phyloP scores from a whole-genome alignment of 148 eudicot genomes.

The Fagopyrum tataricum region DNA sequence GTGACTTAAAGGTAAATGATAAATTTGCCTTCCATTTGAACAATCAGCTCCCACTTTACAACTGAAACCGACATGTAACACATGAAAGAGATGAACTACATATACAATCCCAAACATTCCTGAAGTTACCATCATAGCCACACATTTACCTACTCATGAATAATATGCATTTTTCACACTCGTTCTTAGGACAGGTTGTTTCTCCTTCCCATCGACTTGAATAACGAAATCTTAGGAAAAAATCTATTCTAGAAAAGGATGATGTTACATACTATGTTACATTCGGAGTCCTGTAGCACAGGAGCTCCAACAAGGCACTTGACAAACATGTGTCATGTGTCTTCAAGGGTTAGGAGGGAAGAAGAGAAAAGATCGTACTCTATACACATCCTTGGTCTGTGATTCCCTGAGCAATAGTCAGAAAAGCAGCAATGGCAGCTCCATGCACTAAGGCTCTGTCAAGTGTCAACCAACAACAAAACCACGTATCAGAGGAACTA shows the following conservation, averaged over 20 bases:
- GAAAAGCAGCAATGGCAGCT: constrained; percentile 78
- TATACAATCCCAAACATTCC: neutral
- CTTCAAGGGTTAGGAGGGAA: neutral
- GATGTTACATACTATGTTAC: constrained; percentile 4
- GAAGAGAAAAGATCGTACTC: constrained; percentile 10
- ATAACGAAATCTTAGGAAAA: neutral
- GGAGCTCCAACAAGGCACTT: constrained; percentile 3
- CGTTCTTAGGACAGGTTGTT: neutral
- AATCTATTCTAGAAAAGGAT: constrained; percentile 7
- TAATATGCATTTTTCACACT: neutral
- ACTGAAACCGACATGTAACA: neutral
- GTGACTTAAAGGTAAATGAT: neutral
- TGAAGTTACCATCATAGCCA: neutral
- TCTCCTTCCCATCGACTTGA: neutral
- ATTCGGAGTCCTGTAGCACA: neutral
- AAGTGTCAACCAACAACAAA: constrained; percentile 22
- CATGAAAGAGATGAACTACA: neutral
- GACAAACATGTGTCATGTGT: constrained; percentile 2
- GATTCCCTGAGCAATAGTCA: constrained; percentile 71
- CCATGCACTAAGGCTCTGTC: constrained; percentile 82
- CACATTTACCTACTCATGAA: neutral
- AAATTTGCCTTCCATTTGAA: neutral
- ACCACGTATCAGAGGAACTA: neutral
- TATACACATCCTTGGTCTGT: constrained; percentile 91
- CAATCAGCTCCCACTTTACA: neutral